Conservation (phyloP, 345 rosid species). For the Eucalyptus melliodora region DNA sequence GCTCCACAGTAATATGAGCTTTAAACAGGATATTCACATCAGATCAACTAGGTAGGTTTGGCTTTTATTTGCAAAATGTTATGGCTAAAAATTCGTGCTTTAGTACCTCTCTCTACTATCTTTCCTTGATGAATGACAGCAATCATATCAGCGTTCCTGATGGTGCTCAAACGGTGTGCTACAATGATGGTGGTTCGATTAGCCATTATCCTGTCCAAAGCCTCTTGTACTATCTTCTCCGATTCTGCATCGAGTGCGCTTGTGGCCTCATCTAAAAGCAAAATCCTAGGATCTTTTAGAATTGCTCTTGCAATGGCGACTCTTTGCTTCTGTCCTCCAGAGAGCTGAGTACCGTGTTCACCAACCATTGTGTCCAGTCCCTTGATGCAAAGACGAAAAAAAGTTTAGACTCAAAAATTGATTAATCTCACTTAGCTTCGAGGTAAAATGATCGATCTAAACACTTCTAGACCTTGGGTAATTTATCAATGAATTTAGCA, state of each 20-base stretch:
- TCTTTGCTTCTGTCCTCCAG: conserved; percentile 96
- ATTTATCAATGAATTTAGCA: conserved; percentile 20
- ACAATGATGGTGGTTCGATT: conserved; percentile 67
- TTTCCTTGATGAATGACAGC: conserved; percentile 77
- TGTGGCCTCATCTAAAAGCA: conserved; percentile 84
- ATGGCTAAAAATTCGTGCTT: neutral
- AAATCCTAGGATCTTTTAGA: conserved; percentile 57
- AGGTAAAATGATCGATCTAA: neutral
- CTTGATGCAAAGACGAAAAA: conserved; percentile 8
- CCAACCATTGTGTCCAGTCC: conserved; percentile 81
- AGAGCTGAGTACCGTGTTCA: conserved; percentile 86
- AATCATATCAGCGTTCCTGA: conserved; percentile 54
- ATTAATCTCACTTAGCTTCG: neutral
- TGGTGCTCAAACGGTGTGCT: conserved; percentile 81
- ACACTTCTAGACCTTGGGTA: conserved; percentile 12
- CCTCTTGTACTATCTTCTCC: conserved; percentile 79
- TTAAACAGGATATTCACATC: neutral
- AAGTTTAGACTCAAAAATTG: neutral
- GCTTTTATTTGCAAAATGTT: neutral
- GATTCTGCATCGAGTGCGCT: conserved; percentile 90
- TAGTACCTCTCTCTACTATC: conserved; percentile 72
- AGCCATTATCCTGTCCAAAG: conserved; percentile 70
- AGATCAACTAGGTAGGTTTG: neutral
- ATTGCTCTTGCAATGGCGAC: conserved; percentile 87
- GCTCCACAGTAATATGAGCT: neutral